These are phyloP conservation scores for Omphalotus guepiniiformis DNA, from an alignment of 768 basidiomycete species.

Conservation along the genomic window DNA sequence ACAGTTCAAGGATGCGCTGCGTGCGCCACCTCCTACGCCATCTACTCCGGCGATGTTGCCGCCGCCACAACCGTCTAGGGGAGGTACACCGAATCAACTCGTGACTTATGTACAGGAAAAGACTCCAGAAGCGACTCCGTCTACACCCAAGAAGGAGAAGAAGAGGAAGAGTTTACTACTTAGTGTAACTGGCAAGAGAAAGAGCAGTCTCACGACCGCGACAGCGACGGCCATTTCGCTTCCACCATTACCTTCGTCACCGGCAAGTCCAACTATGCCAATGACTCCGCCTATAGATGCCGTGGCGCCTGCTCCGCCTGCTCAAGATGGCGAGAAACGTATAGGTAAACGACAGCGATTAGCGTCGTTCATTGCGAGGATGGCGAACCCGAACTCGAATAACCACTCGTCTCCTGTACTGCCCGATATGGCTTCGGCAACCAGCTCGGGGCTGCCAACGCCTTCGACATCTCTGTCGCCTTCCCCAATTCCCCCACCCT, in stretches of 20 bases:
- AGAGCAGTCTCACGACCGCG: neutral
- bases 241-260: neutral
- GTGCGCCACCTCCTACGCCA: slow-evolving; percentile 4
- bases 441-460: neutral
- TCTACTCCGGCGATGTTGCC: neutral
- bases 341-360: slow-evolving; percentile 1
- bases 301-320: no score
- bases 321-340: no score
- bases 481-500: neutral
- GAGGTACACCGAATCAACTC: no score
- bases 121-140: neutral
- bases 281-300: no score
- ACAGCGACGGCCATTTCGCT: neutral
- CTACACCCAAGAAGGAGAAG: neutral
- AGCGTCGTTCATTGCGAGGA: slow-evolving; percentile 2
- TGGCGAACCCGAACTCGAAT: no score
- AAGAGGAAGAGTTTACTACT: neutral
- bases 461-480: neutral
- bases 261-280: no score
- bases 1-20: neutral
- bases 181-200: neutral
- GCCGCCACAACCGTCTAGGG: no score
- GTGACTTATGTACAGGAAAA: no score
- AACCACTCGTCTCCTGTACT: no score
- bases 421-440: neutral